phyloP scores from a whole-genome alignment of 1,139 yeast species.

The Saccharomyces hybrid region DNA sequence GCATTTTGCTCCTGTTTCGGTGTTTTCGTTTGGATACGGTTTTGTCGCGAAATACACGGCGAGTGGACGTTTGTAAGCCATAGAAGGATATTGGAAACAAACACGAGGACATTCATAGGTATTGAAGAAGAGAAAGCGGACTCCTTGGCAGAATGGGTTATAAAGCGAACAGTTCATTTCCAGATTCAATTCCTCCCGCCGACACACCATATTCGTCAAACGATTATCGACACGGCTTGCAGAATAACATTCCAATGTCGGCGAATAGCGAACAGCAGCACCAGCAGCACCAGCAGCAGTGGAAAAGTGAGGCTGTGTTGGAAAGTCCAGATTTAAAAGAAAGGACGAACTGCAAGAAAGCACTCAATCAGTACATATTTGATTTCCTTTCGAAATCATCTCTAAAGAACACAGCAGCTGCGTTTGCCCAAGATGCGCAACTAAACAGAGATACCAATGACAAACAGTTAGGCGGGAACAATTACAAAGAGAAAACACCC shows the following conservation, averaged over 20 bases:
- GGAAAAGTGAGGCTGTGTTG: neutral
- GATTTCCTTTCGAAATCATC: constrained; percentile 77
- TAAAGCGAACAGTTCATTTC: neutral
- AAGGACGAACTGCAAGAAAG: constrained; percentile 26
- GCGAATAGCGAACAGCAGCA: constrained; percentile 2
- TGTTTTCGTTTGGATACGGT: neutral
- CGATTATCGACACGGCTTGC: neutral
- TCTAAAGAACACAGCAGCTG: constrained; percentile 61
- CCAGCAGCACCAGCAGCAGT: constrained; percentile 3
- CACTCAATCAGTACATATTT: constrained; percentile 76
- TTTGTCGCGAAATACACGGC: neutral
- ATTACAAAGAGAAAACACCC: no score
- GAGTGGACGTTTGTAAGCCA: neutral
- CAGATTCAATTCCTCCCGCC: neutral
- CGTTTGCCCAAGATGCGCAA: constrained; percentile 69
- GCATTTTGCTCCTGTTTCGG: neutral
- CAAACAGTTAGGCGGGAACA: no score
- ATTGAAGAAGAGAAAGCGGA: neutral
- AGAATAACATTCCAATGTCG: neutral
- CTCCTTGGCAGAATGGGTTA: neutral
- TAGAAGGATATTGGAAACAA: neutral
- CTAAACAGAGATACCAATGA: constrained; percentile 10
- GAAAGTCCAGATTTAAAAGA: neutral
- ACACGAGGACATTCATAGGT: neutral
- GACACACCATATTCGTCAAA: neutral